These are phyloP conservation scores for Lentinula boryana DNA, from an alignment of 768 basidiomycete genomes.

Conservation along the genomic window DNA sequence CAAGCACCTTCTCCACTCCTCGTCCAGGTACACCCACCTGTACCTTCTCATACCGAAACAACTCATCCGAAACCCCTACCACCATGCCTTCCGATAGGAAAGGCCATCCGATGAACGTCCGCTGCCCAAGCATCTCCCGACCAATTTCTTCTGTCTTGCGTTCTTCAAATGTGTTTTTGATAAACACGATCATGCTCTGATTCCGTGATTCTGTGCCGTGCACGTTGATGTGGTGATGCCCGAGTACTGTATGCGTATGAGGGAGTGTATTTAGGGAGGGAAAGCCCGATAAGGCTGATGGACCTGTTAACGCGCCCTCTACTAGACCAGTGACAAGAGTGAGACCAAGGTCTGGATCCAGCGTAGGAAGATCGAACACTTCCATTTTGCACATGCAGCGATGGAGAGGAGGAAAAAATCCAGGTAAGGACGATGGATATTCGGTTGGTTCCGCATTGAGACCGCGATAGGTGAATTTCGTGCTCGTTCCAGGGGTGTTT, in stretches of 20 bases:
- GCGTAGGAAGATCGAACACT: slow-evolving; percentile 82
- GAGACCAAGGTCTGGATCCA: slow-evolving; percentile 57
- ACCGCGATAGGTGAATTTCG: slow-evolving; percentile 63
- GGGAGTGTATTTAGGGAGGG: slow-evolving; percentile 91
- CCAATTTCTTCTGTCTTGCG: slow-evolving; percentile 72
- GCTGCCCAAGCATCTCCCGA: slow-evolving; percentile 63
- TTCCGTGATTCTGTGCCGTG: slow-evolving; percentile 88
- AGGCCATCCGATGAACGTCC: slow-evolving; percentile 86
- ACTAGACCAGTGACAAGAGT: slow-evolving; percentile 83
- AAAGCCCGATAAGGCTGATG: slow-evolving; percentile 88
- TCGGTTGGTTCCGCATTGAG: slow-evolving; percentile 47
- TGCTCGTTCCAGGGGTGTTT: slow-evolving; percentile 77
- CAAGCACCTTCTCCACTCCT: slow-evolving; percentile 48
- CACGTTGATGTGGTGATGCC: slow-evolving; percentile 87
- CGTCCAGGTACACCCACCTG: slow-evolving; percentile 36
- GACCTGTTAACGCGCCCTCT: slow-evolving; percentile 84
- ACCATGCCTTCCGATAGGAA: slow-evolving; percentile 92
- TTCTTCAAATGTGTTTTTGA: slow-evolving; percentile 68
- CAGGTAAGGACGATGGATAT: slow-evolving; percentile 90
- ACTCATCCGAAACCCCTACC: slow-evolving; percentile 76
- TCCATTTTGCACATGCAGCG: slow-evolving; percentile 78
- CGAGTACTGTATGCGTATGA: slow-evolving; percentile 59
- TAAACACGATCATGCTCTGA: slow-evolving; percentile 88
- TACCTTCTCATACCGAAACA: slow-evolving; percentile 82
- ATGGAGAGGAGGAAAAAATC: slow-evolving; percentile 87